Evolutionary conservation across 202 grass and related monocot genomes (phyloP), one percentile per base, ranked within the genome.

Genomic region (Bolboschoenoplectus hybrid): DNA sequence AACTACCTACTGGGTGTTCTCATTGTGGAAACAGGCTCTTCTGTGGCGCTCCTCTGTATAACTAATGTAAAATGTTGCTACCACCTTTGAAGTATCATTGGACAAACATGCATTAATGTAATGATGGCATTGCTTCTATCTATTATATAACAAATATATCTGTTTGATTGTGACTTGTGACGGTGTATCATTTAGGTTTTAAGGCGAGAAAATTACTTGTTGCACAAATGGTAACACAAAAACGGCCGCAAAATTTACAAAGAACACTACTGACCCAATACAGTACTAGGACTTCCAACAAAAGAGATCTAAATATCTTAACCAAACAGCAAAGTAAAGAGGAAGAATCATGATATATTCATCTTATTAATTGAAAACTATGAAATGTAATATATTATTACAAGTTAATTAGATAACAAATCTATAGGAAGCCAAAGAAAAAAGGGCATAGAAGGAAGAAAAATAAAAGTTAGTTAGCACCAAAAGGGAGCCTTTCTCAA

Each of bases 11-110:
- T 61, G 14, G 8, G 8, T 80, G 52, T 61, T 80, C 76, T 80
- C 53, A 61, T 80, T 61, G 36, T 61, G 36, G 55, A 60, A 80
- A 80, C 76, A 80, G 14, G 76, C 19, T 80, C 55, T 80, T 80
- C 55, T 80, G 61, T 80, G 76, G 53, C 76, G 7, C 1, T 44
- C 9, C 38, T 80, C 1, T 61, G 17, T 43, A 16, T 36, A 50
- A 36, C 8, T n/a, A 44, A 34, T 20, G 11, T 41, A 6, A 53
- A 53, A 12, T 49, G 26, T 76, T 76, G 72, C 5, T 39, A 57
- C 4, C 13, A 77, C 56, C 39, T 57, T 3, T 78, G 2, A 39
- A 56, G 13, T 34, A 74, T 26, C 44, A 73, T 47, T 52, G 13
- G n/a, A 12, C 3, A 2, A 43, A 0, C 16, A 69, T 69, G 26